phyloP scores from a whole-genome alignment of 441 rosid genomes.

The Kokia cookei region DNA sequence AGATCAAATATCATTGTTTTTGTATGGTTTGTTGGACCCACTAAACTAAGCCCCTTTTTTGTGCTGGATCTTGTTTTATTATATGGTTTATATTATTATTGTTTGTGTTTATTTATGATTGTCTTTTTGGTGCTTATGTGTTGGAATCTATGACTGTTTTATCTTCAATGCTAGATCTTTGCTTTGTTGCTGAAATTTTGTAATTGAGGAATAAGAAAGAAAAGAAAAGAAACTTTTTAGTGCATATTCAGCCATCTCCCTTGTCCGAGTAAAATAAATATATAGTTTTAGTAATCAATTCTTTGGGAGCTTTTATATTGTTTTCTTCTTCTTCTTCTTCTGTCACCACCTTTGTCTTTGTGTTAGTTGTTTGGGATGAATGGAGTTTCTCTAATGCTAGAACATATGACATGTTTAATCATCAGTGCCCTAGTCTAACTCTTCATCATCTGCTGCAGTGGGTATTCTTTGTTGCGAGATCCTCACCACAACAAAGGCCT shows the following conservation, averaged over 20 bases:
- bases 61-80: not conserved
- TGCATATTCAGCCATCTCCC: not conserved
- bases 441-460: slow-evolving; percentile 33
- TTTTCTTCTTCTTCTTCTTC: not conserved
- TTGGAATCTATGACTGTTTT: not conserved
- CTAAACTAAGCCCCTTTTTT: not conserved
- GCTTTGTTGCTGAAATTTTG: not conserved
- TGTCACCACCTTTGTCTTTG: not conserved
- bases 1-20: not conserved
- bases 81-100: not conserved
- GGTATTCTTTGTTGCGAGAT: slow-evolving; percentile 79
- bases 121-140: not conserved
- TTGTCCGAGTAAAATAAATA: too few species aligned
- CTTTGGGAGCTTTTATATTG: not conserved
- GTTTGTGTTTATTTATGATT: not conserved
- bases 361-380: not conserved
- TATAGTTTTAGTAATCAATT: not conserved
- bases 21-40: not conserved
- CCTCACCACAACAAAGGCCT: slow-evolving; percentile 92
- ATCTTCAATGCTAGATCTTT: not conserved
- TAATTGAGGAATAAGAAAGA: not conserved
- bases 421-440: not conserved
- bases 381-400: not conserved
- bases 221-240: not conserved
- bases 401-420: not conserved